Evolutionary conservation across 257 asterid genomes (phyloP), one percentile per base, ranked within the genome.

Genomic region (Verbena officinalis): DNA sequence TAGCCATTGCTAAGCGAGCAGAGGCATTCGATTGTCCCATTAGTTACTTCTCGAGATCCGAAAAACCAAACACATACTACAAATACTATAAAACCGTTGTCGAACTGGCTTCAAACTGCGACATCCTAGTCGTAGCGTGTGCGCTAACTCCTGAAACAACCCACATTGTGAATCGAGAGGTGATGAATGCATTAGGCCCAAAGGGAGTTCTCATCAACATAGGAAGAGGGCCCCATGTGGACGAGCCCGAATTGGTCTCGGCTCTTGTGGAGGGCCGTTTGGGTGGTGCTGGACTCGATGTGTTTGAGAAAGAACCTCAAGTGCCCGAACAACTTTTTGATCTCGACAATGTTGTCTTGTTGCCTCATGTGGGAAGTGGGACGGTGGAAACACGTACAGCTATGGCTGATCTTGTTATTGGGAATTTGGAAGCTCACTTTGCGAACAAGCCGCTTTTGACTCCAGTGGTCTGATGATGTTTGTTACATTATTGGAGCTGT

Each of bases 251-350:
- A 73, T 66, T 91, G 56, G 92, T 91, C 40, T 80, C 84, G 1
- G 98, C 98, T 59, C 84, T 91, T 13, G 83, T 77, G 46, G 95
- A 91, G 76, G 92, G 96, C 51, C 89, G 98, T 8, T 14, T 91
- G 46, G 98, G 91, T 17, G 98, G 98, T 0, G 98, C 94, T 68
- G 98, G 98, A 1, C 78, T 91, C 10, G 98, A 91, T 73, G 96
- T 91, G 61, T 86, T 73, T 23, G 94, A 91, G 53, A 83, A 78
- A 46, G 98, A 91, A 56, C 98, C 98, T 16, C 57, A 78, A 12
- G 95, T 86, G 1, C 95, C 96, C 0, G 89, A 80, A 70, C 68
- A 73, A 16, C 80, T 90, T 1, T 77, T 80, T 58, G 83, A 70
- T 17, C 88, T 87, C 10, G 87, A 85, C 7, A 85, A 90, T 30